Percentiles rank a stretch among this genome's conserved stretches.
phyloP scores from a whole-genome alignment of 75 land plant species.

The Cupressus sempervirens region DNA sequence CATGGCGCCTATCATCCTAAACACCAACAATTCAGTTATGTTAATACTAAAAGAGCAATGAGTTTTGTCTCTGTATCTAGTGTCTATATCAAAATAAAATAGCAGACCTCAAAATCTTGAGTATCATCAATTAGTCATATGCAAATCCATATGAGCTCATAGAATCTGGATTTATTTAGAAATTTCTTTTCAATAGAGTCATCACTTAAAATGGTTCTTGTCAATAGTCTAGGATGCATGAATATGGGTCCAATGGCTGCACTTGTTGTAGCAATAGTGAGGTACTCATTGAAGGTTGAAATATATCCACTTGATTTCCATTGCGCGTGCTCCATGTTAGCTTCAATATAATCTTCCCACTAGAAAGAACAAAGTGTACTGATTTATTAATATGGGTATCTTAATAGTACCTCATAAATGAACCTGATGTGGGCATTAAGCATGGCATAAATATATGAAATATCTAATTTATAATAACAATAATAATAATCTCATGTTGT shows the following conservation, averaged over 20 bases:
- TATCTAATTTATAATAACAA: too few relatives aligned
- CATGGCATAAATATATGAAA: too few relatives aligned
- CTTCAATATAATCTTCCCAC: background rate
- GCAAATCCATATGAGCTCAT: background rate
- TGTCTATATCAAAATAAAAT: background rate
- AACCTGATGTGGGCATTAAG: too few relatives aligned
- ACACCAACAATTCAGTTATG: background rate
- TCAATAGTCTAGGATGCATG: background rate
- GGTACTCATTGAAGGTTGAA: background rate
- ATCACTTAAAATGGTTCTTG: background rate
- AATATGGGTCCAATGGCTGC: background rate
- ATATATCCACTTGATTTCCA: background rate
- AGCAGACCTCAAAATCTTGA: background rate
- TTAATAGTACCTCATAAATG: too few relatives aligned
- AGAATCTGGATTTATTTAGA: background rate
- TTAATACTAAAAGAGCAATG: background rate
- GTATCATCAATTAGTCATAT: background rate
- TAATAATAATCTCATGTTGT: too few relatives aligned
- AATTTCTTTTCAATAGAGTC: background rate
- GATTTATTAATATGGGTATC: too few relatives aligned
- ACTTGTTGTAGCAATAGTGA: background rate
- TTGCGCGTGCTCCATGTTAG: background rate
- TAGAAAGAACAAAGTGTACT: background rate
- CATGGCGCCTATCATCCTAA: background rate
- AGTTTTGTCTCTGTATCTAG: background rate